Percentiles rank a stretch among this genome's conserved stretches.
Conservation (phyloP, 306 rosid species). For the Inga oerstediana region DNA sequence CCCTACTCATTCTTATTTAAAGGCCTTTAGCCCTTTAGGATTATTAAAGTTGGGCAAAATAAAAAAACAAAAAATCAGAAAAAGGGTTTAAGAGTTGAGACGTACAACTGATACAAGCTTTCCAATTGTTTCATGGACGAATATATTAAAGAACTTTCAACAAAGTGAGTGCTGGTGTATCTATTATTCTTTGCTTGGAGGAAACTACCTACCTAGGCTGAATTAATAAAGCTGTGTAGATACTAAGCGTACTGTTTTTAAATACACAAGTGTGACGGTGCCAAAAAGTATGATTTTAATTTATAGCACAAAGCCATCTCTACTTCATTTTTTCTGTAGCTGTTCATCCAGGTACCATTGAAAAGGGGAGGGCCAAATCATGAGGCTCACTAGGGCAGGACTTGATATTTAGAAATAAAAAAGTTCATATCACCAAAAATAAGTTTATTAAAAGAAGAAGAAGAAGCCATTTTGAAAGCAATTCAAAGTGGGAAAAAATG, state of each 20-base stretch:
- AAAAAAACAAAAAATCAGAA: not conserved
- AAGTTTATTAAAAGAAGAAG: too few species aligned
- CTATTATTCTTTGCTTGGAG: not conserved
- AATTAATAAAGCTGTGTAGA: not conserved
- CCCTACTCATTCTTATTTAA: slow-evolving; percentile 1
- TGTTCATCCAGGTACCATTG: not conserved
- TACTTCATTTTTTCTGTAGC: not conserved
- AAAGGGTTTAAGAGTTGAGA: not conserved
- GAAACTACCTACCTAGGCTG: not conserved
- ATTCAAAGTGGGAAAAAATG: not conserved
- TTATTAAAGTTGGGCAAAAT: not conserved
- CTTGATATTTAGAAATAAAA: not conserved
- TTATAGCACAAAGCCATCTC: not conserved
- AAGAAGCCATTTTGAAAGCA: not conserved
- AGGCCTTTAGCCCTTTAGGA: slow-evolving; percentile 17
- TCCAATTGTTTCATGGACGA: slow-evolving; percentile 7
- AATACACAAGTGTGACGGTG: not conserved
- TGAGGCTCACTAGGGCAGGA: not conserved
- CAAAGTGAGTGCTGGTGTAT: not conserved
- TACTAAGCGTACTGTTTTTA: not conserved
- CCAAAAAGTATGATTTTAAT: not conserved
- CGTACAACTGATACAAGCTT: not conserved
- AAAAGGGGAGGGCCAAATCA: not conserved
- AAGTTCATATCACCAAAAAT: not conserved
- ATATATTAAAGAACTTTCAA: not conserved